These are phyloP conservation scores for Pisolithus thermaeus DNA, from an alignment of 1,284 basidiomycete genomes.

Conservation along the genomic window DNA sequence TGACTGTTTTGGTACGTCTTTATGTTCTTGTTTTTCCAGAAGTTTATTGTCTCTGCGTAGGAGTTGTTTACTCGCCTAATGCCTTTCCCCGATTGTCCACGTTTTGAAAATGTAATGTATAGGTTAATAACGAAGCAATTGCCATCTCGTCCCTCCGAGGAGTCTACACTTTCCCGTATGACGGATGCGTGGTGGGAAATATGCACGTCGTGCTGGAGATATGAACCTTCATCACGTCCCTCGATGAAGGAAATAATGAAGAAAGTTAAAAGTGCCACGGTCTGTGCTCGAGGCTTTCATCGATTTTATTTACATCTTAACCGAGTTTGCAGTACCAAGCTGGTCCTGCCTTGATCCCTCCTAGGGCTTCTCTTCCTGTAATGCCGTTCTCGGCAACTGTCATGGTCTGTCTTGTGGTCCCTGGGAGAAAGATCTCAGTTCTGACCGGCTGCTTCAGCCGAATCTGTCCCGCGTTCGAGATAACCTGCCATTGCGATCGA, in stretches of 20 bases:
- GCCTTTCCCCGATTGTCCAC: not conserved
- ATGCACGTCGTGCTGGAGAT: not conserved
- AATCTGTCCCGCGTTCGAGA: no score
- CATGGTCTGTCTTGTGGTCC: no score
- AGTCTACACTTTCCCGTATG: not conserved
- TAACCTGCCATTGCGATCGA: no score
- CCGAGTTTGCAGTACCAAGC: no score
- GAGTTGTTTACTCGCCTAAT: not conserved
- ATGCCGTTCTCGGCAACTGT: no score
- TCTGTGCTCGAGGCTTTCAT: not conserved
- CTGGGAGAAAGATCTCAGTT: no score
- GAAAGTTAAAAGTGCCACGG: not conserved
- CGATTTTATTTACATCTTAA: not conserved
- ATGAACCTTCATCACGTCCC: not conserved
- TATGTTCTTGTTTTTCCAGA: not conserved
- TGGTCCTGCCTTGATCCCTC: no score
- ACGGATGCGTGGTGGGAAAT: not conserved
- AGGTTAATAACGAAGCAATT: not conserved
- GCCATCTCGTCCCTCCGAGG: not conserved
- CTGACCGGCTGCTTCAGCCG: no score
- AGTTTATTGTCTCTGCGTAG: not conserved
- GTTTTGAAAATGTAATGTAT: not conserved
- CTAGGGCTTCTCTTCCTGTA: no score
- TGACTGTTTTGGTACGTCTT: not conserved
- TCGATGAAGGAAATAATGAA: not conserved